phyloP scores from a whole-genome alignment of 2,329 filamentous ascomycete genomes.

The Septoria linicola region DNA sequence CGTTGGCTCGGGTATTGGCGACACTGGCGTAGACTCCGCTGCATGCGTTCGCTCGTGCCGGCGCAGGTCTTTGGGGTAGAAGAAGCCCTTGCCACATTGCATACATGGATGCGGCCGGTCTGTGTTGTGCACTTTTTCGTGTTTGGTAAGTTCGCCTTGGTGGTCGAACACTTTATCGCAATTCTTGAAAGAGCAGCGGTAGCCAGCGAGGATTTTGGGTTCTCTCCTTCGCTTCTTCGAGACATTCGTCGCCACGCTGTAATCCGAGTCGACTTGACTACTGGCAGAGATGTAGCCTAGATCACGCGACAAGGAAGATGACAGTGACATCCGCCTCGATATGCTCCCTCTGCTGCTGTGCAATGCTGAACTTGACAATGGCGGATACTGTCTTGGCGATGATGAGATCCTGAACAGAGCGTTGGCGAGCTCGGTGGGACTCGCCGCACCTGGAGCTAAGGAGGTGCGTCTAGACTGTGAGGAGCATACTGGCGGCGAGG shows the following conservation, averaged over 20 bases:
- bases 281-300: slow-evolving; percentile 19
- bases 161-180: slow-evolving; percentile 17
- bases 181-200: slow-evolving; percentile 4
- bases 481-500: slow-evolving; percentile 1
- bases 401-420: slow-evolving; percentile 10
- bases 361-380: slow-evolving; percentile 10
- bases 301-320: slow-evolving; percentile 16
- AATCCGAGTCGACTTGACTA: slow-evolving; percentile 19
- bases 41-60: slow-evolving; percentile 14
- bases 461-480: slow-evolving; percentile 2
- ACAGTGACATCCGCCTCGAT: slow-evolving; percentile 10
- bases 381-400: slow-evolving; percentile 11
- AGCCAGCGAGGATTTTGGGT: slow-evolving; percentile 16
- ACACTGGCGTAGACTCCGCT: slow-evolving; percentile 10
- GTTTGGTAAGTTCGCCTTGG: slow-evolving; percentile 17
- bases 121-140: slow-evolving; percentile 14
- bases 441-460: slow-evolving; percentile 4
- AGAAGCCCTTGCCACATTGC: slow-evolving; percentile 17
- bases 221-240: slow-evolving; percentile 17
- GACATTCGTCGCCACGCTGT: slow-evolving; percentile 11
- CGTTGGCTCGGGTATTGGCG: slow-evolving; percentile 11
- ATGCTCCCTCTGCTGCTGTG: slow-evolving; percentile 11
- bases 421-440: slow-evolving; percentile 14
- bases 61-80: slow-evolving; percentile 17
- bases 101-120: slow-evolving; percentile 13